Evolutionary conservation across 2,329 filamentous ascomycete genomes (phyloP).

Genomic region (Phyllachora maydis): DNA sequence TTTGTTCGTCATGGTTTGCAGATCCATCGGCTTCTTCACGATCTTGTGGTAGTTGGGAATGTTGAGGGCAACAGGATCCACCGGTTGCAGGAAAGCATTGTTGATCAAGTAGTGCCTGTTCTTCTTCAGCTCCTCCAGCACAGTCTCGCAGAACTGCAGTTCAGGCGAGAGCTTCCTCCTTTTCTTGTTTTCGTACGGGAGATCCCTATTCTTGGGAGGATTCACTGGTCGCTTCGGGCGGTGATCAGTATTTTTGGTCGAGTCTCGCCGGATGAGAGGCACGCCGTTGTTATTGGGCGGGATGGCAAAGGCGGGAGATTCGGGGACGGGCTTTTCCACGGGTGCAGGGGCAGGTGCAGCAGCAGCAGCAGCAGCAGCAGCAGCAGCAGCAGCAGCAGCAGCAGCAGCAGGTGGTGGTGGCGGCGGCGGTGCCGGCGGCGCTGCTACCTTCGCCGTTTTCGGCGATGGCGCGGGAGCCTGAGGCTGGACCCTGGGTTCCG

Average conservation of each 20-base stretch:
- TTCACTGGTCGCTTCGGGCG: constrained; percentile 89
- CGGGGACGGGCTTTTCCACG: constrained; percentile 12
- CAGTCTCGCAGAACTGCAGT: constrained; percentile 72
- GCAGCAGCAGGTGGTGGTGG: background rate
- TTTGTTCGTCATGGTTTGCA: constrained; percentile 62
- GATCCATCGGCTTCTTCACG: constrained; percentile 94
- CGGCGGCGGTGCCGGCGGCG: constrained; percentile 9
- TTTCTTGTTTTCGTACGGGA: constrained; percentile 86
- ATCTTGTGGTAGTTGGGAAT: constrained; percentile 86
- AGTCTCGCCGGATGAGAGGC: constrained; percentile 71
- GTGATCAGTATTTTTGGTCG: constrained; percentile 51
- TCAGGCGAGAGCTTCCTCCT: constrained; percentile 81
- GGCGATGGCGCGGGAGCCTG: constrained; percentile 11
- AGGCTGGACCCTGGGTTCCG: constrained; percentile 19
- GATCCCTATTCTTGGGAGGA: constrained; percentile 71
- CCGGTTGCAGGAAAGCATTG: constrained; percentile 58
- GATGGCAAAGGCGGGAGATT: constrained; percentile 41
- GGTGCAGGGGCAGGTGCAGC: no score
- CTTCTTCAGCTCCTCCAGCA: constrained; percentile 59
- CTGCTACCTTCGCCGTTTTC: constrained; percentile 7
- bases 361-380: constrained; percentile 10
- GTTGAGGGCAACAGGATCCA: constrained; percentile 83
- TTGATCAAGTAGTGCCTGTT: constrained; percentile 48
- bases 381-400: background rate
- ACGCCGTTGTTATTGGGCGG: constrained; percentile 45